Evolutionary conservation across 2,329 filamentous ascomycete genomes (phyloP).

Genomic region (Triangularia verruculosa): DNA sequence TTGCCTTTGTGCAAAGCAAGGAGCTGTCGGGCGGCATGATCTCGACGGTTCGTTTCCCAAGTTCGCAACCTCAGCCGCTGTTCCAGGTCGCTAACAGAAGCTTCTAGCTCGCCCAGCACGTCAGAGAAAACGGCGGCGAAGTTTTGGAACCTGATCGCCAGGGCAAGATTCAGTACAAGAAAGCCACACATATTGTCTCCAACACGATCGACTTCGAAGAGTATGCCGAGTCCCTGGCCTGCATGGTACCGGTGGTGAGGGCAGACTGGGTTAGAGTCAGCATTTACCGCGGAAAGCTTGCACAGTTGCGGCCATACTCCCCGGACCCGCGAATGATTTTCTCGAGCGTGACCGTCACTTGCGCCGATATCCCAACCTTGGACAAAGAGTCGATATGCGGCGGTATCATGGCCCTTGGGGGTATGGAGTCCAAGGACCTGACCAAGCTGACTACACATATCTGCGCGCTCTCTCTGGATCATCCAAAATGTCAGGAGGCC

Average conservation of each 20-base stretch:
- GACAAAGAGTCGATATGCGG: slow-evolving; percentile 93
- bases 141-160: slow-evolving; percentile 47
- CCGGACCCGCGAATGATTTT: slow-evolving; percentile 91
- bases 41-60: slow-evolving; percentile 17
- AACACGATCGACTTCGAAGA: slow-evolving; percentile 89
- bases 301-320: slow-evolving; percentile 78
- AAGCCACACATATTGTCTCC: slow-evolving; percentile 58
- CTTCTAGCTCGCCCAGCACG: slow-evolving; percentile 24
- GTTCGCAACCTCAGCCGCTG: not conserved
- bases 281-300: slow-evolving; percentile 64
- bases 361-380: slow-evolving; percentile 76
- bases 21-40: slow-evolving; percentile 24
- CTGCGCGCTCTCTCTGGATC: slow-evolving; percentile 73
- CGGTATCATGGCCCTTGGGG: slow-evolving; percentile 84
- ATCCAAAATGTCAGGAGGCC: slow-evolving; percentile 59
- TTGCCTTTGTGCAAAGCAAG: slow-evolving; percentile 30
- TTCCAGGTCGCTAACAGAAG: not conserved
- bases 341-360: slow-evolving; percentile 77
- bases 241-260: slow-evolving; percentile 81
- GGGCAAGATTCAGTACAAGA: slow-evolving; percentile 46
- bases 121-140: slow-evolving; percentile 49
- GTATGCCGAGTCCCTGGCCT: slow-evolving; percentile 69
- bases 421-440: slow-evolving; percentile 70
- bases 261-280: slow-evolving; percentile 76
- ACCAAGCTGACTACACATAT: slow-evolving; percentile 81